Percentiles rank a stretch among this genome's conserved stretches.
phyloP scores from a whole-genome alignment of 2,329 filamentous ascomycete genomes.

The Beauveria scarabaeidicola region DNA sequence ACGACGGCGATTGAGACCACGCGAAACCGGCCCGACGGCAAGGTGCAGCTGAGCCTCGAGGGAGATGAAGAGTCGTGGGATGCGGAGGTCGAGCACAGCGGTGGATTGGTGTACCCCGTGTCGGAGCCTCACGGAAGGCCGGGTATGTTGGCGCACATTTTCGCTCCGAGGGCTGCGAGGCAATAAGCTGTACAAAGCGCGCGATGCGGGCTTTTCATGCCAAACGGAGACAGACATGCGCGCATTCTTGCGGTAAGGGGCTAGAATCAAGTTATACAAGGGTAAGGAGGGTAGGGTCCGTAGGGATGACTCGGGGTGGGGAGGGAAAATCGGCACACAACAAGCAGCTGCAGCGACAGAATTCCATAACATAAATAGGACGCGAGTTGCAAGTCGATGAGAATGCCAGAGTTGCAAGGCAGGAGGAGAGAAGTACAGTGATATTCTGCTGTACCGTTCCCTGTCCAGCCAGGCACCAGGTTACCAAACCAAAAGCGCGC shows the following conservation, averaged over 20 bases:
- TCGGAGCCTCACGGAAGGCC: not conserved
- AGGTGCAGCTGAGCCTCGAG: not conserved
- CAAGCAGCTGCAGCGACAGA: too few relatives aligned
- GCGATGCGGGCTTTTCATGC: not conserved
- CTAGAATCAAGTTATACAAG: too few relatives aligned
- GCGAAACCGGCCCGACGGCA: conserved; percentile 14
- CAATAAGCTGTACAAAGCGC: not conserved
- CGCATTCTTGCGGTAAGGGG: too few relatives aligned
- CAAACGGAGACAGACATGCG: not conserved
- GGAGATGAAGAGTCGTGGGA: conserved; percentile 4
- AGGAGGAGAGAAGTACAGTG: not conserved
- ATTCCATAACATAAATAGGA: too few relatives aligned
- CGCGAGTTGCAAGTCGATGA: too few relatives aligned
- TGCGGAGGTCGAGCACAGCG: not conserved
- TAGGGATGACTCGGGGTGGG: too few relatives aligned
- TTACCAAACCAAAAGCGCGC: not conserved
- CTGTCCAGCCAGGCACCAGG: not conserved
- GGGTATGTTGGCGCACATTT: not conserved
- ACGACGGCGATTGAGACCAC: conserved; percentile 21
- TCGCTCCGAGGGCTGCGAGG: not conserved
- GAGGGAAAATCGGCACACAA: too few relatives aligned
- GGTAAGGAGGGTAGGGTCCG: too few relatives aligned
- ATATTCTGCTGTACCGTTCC: not conserved
- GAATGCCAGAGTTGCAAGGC: too few relatives aligned
- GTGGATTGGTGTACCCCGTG: not conserved